Conservation (phyloP, 1,139 yeast species). For the Hemisphaericaspora xylofermentans region DNA sequence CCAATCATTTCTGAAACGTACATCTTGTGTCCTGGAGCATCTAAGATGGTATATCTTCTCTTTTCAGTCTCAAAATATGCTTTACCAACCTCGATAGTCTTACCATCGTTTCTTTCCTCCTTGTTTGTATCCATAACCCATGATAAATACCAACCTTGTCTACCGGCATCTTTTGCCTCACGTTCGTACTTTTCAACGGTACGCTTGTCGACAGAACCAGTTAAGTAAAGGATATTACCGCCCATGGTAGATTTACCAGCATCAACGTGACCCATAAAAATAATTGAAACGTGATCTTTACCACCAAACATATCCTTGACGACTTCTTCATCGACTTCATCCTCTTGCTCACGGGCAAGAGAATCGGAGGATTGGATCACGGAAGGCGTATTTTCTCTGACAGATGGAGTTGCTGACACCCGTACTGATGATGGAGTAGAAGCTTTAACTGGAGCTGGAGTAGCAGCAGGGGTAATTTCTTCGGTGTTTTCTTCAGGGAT, state of each 20-base stretch:
- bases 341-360: conserved; percentile 73
- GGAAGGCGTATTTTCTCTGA: conserved; percentile 21
- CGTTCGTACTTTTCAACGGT: conserved; percentile 98
- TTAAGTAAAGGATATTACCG: conserved; percentile 87
- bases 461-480: conserved; percentile 10
- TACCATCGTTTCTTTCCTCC: conserved; percentile 98
- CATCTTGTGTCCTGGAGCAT: conserved; percentile 99
- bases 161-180: conserved; percentile 98
- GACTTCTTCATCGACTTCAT: conserved; percentile 81
- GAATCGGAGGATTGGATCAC: conserved; percentile 40
- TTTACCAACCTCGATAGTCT: conserved; percentile 97
- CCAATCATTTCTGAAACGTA: conserved; percentile 99
- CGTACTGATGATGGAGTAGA: conserved; percentile 15
- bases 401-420: conserved; percentile 7
- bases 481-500: conserved; percentile 8
- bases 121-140: conserved; percentile 99
- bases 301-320: conserved; percentile 94
- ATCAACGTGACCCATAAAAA: conserved; percentile 99
- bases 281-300: conserved; percentile 93
- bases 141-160: conserved; percentile 98
- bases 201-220: conserved; percentile 98
- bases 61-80: conserved; percentile 96
- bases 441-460: conserved; percentile 11
- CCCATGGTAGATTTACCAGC: conserved; percentile 99
- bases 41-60: conserved; percentile 95